A percentile compares a stretch with the other conserved stretches of the same genome.
Evolutionary conservation across 768 basidiomycete species (phyloP).

Genomic region (Dioszegia crocea): DNA sequence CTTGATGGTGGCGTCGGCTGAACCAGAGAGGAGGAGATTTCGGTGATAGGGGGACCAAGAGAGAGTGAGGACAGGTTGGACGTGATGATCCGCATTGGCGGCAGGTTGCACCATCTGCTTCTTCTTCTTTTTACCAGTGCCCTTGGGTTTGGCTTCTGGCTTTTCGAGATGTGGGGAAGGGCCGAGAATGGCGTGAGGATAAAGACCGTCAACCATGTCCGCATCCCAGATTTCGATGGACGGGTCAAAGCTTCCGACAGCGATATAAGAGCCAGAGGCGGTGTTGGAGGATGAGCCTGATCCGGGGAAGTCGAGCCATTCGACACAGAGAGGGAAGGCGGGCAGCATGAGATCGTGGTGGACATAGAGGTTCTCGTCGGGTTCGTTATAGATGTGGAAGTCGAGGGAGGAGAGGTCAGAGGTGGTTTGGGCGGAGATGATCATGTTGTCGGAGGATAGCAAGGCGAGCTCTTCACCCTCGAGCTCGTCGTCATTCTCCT

Average conservation of each 20-base stretch:
- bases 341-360: constrained; percentile 98
- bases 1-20: constrained; percentile 93
- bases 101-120: constrained; percentile 73
- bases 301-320: constrained; percentile 92
- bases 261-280: constrained; percentile 78
- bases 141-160: constrained; percentile 50
- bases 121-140: constrained; percentile 95
- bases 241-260: constrained; percentile 93
- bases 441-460: constrained; percentile 81
- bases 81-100: constrained; percentile 67
- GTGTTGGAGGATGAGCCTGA: constrained; percentile 26
- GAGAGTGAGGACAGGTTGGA: constrained; percentile 86
- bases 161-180: constrained; percentile 57
- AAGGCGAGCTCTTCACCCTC: constrained; percentile 88
- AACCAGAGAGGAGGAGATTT: constrained; percentile 85
- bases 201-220: constrained; percentile 87
- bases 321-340: constrained; percentile 94
- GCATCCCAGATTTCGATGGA: constrained; percentile 99
- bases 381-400: constrained; percentile 90
- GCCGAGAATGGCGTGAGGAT: constrained; percentile 85
- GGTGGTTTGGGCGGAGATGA: constrained; percentile 89
- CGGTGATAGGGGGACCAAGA: constrained; percentile 88
- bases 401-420: constrained; percentile 95
- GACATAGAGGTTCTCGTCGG: constrained; percentile 68
- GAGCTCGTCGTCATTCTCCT: constrained; percentile 68